Evolutionary conservation across 2,329 filamentous ascomycete genomes (phyloP).

Genomic region (Dactylellina sp.): DNA sequence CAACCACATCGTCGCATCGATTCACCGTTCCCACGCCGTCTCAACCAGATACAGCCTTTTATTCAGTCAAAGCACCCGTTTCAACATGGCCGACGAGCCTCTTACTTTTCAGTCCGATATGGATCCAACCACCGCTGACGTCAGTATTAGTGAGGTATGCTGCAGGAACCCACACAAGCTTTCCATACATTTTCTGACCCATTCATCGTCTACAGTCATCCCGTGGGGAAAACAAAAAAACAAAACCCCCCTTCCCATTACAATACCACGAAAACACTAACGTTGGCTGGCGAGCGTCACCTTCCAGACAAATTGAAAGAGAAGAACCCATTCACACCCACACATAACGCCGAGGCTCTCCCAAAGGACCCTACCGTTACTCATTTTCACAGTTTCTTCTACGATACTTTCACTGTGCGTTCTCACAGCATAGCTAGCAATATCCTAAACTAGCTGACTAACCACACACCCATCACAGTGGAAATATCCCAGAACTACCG

Average conservation of each 20-base stretch:
- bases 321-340: slow-evolving; percentile 31
- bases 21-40: too few relatives aligned
- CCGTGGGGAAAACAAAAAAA: background rate
- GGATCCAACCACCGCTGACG: slow-evolving; percentile 27
- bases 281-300: too few relatives aligned
- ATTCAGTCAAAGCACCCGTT: background rate
- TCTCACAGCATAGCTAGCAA: slow-evolving; percentile 62
- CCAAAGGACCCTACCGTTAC: slow-evolving; percentile 44
- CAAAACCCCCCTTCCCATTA: too few relatives aligned
- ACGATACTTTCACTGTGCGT: slow-evolving; percentile 76
- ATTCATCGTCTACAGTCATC: background rate
- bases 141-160: slow-evolving; percentile 43
- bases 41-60: too few relatives aligned
- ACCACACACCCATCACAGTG: slow-evolving; percentile 61
- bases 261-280: too few relatives aligned
- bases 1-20: background rate
- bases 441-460: background rate
- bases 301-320: slow-evolving; percentile 36
- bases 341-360: slow-evolving; percentile 1
- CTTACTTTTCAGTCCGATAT: slow-evolving; percentile 16
- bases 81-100: slow-evolving; percentile 42
- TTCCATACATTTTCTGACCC: background rate
- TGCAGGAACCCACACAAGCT: background rate
- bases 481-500: slow-evolving; percentile 69
- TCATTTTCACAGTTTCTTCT: slow-evolving; percentile 78